phyloP scores from a whole-genome alignment of 2,329 filamentous ascomycete species.

The Calonectria pteridis region DNA sequence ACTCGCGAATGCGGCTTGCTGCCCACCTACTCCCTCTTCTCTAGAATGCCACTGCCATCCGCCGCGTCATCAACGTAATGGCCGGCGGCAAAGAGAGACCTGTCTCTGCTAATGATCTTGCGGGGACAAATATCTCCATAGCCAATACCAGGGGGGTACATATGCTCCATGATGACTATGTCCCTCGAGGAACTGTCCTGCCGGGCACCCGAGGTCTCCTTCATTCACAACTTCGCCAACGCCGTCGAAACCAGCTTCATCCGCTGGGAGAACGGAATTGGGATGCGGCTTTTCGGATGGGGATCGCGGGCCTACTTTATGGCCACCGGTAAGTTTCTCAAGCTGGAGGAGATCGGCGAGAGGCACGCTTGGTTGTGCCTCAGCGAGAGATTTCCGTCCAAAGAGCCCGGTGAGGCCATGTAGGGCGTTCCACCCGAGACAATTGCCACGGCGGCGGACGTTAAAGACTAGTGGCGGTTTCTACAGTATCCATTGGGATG shows the following conservation, averaged over 20 bases:
- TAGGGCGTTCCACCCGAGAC: slow-evolving; percentile 5
- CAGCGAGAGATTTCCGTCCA: slow-evolving; percentile 35
- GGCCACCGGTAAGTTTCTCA: slow-evolving; percentile 28
- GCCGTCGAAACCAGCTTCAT: slow-evolving; percentile 45
- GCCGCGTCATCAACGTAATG: slow-evolving; percentile 44
- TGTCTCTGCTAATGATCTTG: slow-evolving; percentile 40
- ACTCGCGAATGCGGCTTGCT: slow-evolving; percentile 69
- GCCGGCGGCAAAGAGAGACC: slow-evolving; percentile 37
- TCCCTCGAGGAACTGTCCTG: slow-evolving; percentile 40
- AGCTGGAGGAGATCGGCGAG: slow-evolving; percentile 40
- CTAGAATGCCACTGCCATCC: slow-evolving; percentile 31
- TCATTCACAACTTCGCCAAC: slow-evolving; percentile 48
- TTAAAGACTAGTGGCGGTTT: slow-evolving; percentile 36
- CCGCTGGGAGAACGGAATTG: slow-evolving; percentile 31
- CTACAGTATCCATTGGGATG: slow-evolving; percentile 41
- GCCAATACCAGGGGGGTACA: slow-evolving; percentile 35
- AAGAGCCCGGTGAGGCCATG: not conserved
- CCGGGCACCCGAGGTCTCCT: slow-evolving; percentile 40
- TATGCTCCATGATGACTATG: slow-evolving; percentile 41
- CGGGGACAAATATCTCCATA: slow-evolving; percentile 37
- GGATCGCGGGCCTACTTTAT: slow-evolving; percentile 22
- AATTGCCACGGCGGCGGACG: slow-evolving; percentile 34
- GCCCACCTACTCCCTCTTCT: slow-evolving; percentile 69
- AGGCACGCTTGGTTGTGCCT: slow-evolving; percentile 42
- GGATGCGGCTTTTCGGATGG: slow-evolving; percentile 35